A percentile compares a stretch with the other conserved stretches of the same genome.
These are phyloP conservation scores for Cutaneotrichosporon dermatis DNA, from an alignment of 1,284 basidiomycete species.

Conservation along the genomic window DNA sequence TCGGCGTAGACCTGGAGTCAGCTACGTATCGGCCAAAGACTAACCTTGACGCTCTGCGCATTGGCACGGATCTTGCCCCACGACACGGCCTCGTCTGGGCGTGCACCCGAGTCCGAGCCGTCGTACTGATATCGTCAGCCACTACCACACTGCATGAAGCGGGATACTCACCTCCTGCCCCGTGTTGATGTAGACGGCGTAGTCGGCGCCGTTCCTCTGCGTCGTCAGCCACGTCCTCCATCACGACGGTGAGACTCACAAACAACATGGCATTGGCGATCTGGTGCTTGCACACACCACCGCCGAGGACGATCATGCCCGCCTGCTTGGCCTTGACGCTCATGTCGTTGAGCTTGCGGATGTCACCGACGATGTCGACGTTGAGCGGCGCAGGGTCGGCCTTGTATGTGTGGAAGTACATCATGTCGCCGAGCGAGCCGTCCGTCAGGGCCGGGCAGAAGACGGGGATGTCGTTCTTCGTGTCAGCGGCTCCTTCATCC, in stretches of 20 bases:
- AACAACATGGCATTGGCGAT: conserved; percentile 99
- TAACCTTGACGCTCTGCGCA: conserved; percentile 85
- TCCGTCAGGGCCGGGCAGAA: conserved; percentile 98
- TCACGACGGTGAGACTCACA: conserved; percentile 52
- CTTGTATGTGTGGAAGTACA: conserved; percentile 96
- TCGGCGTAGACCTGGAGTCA: conserved; percentile 54
- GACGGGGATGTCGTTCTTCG: conserved; percentile 92
- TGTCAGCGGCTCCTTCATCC: background rate
- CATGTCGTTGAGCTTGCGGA: conserved; percentile 84
- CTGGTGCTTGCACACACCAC: conserved; percentile 98
- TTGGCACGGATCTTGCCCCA: conserved; percentile 97
- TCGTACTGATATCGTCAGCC: conserved; percentile 60
- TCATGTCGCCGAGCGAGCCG: conserved; percentile 97
- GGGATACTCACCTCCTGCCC: conserved; percentile 68
- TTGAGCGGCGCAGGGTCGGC: conserved; percentile 70
- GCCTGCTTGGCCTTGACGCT: conserved; percentile 85
- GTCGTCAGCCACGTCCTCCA: background rate
- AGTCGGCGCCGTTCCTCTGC: conserved; percentile 86
- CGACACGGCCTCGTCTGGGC: conserved; percentile 97
- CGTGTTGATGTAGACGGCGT: conserved; percentile 96
- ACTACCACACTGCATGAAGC: background rate
- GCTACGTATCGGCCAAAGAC: background rate
- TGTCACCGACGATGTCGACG: conserved; percentile 93
- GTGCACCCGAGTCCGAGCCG: conserved; percentile 93
- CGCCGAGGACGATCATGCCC: conserved; percentile 97